A percentile compares a stretch with the other conserved stretches of the same genome.
phyloP scores from a whole-genome alignment of 805 yeast species.

The Candida mattraensis region DNA sequence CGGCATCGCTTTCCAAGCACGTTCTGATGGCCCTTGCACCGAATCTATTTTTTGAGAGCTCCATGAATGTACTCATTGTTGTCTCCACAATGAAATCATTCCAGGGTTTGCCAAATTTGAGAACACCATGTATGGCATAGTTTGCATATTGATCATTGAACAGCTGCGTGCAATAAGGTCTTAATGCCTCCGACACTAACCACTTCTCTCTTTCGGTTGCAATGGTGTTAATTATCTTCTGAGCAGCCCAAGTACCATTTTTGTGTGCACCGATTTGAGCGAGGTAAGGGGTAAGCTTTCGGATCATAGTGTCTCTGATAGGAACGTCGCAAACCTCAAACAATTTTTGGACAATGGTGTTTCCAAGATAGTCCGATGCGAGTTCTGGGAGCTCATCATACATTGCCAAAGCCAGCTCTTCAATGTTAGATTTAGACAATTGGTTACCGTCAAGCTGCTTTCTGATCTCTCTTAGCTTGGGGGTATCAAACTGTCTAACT shows the following conservation, averaged over 20 bases:
- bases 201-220: slow-evolving; percentile 55
- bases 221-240: slow-evolving; percentile 82
- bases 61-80: slow-evolving; percentile 72
- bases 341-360: slow-evolving; percentile 90
- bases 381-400: slow-evolving; percentile 85
- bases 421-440: slow-evolving; percentile 62
- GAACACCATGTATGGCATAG: slow-evolving; percentile 91
- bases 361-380: slow-evolving; percentile 90
- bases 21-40: slow-evolving; percentile 96
- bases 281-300: slow-evolving; percentile 71
- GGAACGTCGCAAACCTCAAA: slow-evolving; percentile 70
- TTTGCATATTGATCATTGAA: slow-evolving; percentile 96
- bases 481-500: slow-evolving; percentile 78
- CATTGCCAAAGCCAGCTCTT: slow-evolving; percentile 81
- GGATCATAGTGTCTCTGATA: slow-evolving; percentile 77
- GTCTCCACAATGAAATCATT: slow-evolving; percentile 87
- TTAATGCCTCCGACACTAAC: slow-evolving; percentile 66
- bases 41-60: slow-evolving; percentile 82
- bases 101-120: slow-evolving; percentile 82
- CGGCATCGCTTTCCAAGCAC: slow-evolving; percentile 76
- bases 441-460: slow-evolving; percentile 62
- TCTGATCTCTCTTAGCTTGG: slow-evolving; percentile 82
- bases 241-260: slow-evolving; percentile 99
- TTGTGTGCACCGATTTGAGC: slow-evolving; percentile 95
- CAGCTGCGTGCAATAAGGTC: slow-evolving; percentile 79